Evolutionary conservation across 352 stramenopile species (phyloP).

Genomic region (Phytophthora boehmeriae): DNA sequence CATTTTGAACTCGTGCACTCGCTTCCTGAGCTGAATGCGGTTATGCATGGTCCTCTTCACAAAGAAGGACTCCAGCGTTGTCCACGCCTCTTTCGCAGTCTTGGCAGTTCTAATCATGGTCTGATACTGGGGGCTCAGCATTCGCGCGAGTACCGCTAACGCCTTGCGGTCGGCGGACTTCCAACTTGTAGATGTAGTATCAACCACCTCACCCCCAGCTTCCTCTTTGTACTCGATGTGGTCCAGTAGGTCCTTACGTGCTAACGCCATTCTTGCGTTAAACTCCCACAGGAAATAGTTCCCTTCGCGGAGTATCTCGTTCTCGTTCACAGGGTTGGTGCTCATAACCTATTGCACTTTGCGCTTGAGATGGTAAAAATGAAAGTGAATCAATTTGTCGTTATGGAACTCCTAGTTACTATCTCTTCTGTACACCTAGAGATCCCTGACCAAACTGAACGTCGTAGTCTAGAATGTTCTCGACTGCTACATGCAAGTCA

Average conservation of each 20-base stretch:
- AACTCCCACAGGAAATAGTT: not conserved
- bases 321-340: not conserved
- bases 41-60: not conserved
- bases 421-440: no score
- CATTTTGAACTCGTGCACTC: not conserved
- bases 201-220: no score
- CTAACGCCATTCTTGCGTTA: not conserved
- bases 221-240: not conserved
- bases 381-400: no score
- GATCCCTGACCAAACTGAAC: no score
- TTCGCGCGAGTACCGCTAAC: not conserved
- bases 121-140: not conserved
- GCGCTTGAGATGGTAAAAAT: no score
- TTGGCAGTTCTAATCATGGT: not conserved
- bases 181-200: not conserved
- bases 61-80: not conserved
- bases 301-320: not conserved
- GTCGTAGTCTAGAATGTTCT: no score
- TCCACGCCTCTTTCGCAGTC: not conserved
- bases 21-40: not conserved
- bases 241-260: not conserved
- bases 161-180: not conserved
- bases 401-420: no score
- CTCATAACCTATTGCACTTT: no score
- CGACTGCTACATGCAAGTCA: no score